A percentile compares a stretch with the other conserved stretches of the same genome.
Conservation (phyloP, 1,139 yeast genomes). For the Diutina catenulata region DNA sequence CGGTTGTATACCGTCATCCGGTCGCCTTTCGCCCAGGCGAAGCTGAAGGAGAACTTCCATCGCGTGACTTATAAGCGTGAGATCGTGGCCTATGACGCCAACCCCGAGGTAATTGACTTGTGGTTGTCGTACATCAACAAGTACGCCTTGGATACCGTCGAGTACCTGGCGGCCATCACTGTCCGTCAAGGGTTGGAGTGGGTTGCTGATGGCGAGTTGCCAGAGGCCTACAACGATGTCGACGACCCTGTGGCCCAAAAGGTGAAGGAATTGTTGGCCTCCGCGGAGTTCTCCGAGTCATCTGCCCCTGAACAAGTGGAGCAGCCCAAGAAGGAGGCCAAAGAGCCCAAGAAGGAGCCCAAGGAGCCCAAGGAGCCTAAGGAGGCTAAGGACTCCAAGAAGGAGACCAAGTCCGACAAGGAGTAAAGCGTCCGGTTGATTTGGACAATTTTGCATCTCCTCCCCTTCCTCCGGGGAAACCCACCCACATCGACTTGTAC, state of each 20-base stretch:
- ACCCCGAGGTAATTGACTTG: conserved; percentile 73
- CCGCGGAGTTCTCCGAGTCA: background rate
- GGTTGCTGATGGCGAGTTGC: conserved; percentile 20
- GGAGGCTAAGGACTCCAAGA: background rate
- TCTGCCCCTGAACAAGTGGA: background rate
- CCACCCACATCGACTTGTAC: no score
- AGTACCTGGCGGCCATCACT: conserved; percentile 63
- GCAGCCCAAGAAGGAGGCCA: background rate
- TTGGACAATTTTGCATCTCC: no score
- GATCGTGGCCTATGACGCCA: conserved; percentile 71
- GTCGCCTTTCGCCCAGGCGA: conserved; percentile 92
- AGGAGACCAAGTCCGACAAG: no score
- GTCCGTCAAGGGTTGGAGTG: conserved; percentile 42
- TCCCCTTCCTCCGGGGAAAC: no score
- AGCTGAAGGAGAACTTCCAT: conserved; percentile 88
- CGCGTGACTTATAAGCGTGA: conserved; percentile 72
- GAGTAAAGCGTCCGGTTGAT: no score
- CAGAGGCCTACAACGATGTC: conserved; percentile 24
- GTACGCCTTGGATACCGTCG: conserved; percentile 72
- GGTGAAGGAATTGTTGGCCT: conserved; percentile 55
- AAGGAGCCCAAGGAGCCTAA: background rate
- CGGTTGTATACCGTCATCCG: conserved; percentile 83
- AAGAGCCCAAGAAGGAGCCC: background rate
- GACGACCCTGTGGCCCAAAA: conserved; percentile 58
- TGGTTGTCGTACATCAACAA: conserved; percentile 74